Percentiles rank a stretch among this genome's conserved stretches.
These are phyloP conservation scores for Kondoa malvinella DNA, from an alignment of 768 basidiomycete species.

Conservation along the genomic window DNA sequence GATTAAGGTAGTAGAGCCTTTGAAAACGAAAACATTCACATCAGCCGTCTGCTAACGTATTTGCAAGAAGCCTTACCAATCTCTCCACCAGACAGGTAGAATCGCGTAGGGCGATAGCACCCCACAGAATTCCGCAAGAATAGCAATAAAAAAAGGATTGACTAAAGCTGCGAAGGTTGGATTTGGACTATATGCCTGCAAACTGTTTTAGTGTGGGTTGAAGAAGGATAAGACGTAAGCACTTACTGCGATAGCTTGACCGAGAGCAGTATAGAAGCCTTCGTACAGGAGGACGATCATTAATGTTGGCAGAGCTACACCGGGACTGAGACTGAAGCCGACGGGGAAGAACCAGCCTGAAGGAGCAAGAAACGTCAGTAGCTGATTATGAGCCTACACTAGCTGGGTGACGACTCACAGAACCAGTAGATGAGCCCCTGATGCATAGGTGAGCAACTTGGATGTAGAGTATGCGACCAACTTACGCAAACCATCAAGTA, in stretches of 20 bases:
- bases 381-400: no score
- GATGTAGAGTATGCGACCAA: background rate
- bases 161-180: background rate
- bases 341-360: conserved; percentile 62
- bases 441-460: background rate
- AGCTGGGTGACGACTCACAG: no score
- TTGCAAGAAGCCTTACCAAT: background rate
- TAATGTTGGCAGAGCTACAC: background rate
- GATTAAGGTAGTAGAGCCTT: background rate
- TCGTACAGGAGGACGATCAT: background rate
- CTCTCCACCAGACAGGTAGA: background rate
- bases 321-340: conserved; percentile 28
- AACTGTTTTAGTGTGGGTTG: no score
- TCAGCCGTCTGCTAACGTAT: no score
- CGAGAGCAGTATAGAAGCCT: background rate
- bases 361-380: no score
- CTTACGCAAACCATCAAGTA: conserved; percentile 16
- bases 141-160: background rate
- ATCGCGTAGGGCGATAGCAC: background rate
- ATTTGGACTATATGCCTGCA: background rate
- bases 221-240: no score
- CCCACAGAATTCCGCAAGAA: background rate
- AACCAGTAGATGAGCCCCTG: conserved; percentile 43
- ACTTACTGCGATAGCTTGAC: background rate
- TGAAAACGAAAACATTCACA: no score